phyloP scores from a whole-genome alignment of 305 asterid genomes.

The Solanum hybrid region DNA sequence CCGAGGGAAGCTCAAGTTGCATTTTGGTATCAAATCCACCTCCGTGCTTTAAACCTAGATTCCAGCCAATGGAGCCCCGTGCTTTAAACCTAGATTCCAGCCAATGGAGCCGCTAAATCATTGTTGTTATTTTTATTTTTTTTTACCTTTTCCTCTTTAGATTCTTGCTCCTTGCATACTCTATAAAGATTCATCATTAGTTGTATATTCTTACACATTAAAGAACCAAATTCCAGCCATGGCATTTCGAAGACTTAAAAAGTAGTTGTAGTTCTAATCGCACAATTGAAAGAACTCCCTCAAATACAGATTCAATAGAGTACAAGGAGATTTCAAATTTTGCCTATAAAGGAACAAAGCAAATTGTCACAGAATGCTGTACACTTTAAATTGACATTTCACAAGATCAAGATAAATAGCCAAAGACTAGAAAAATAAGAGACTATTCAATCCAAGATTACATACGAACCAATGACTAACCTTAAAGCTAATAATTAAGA shows the following conservation, averaged over 20 bases:
- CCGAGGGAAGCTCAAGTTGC: neutral
- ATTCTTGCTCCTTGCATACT: neutral
- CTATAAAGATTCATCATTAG: neutral
- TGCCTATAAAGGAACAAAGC: neutral
- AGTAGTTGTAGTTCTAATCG: neutral
- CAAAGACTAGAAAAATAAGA: neutral
- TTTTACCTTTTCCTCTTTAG: neutral
- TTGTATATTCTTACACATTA: neutral
- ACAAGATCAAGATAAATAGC: neutral
- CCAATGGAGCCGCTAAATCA: neutral
- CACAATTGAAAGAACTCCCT: neutral
- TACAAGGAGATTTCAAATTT: neutral
- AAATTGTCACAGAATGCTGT: neutral
- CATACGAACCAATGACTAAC: neutral
- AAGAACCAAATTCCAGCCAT: neutral
- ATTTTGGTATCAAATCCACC: neutral
- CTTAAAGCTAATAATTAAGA: neutral
- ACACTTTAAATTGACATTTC: neutral
- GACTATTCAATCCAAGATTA: neutral
- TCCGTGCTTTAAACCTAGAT: neutral
- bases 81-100: no score
- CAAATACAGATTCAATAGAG: neutral
- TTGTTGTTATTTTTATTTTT: neutral
- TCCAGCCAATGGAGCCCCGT: neutral
- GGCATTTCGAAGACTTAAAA: neutral